Percentiles rank a stretch among this genome's conserved stretches.
phyloP scores from a whole-genome alignment of 306 rosid genomes.

The Calophaca sinica region DNA sequence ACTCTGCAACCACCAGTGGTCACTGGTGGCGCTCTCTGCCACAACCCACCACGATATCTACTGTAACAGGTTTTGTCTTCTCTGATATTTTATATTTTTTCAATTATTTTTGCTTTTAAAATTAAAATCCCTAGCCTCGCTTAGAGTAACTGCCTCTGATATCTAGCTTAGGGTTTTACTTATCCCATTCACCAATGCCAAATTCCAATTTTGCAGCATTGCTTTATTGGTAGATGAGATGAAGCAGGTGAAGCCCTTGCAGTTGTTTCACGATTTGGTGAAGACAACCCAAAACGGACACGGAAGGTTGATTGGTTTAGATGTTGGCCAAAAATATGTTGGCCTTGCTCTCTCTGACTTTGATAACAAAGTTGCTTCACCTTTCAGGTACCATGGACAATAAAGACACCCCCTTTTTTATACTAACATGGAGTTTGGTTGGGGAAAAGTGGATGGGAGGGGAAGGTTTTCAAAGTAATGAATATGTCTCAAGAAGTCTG shows the following conservation, averaged over 20 bases:
- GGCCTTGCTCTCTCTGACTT: conserved; percentile 79
- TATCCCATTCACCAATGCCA: not conserved
- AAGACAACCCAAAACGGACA: conserved; percentile 41
- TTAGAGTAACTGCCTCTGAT: not conserved
- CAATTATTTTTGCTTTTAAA: not conserved
- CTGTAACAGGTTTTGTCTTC: not conserved
- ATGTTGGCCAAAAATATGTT: conserved; percentile 84
- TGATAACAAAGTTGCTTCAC: conserved; percentile 70
- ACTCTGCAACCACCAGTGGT: not conserved
- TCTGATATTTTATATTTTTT: no score
- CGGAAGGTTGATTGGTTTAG: conserved; percentile 80
- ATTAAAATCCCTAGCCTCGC: not conserved
- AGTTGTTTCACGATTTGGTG: conserved; percentile 61
- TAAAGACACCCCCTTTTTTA: not conserved
- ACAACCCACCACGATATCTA: not conserved
- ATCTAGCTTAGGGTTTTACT: not conserved
- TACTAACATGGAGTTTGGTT: not conserved
- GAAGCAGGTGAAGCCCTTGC: conserved; percentile 68
- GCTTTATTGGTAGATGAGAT: conserved; percentile 31
- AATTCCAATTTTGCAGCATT: conserved; percentile 22
- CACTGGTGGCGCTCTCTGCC: not conserved
- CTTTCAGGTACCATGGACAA: conserved; percentile 54
- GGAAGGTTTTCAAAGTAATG: not conserved
- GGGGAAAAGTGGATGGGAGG: not conserved
- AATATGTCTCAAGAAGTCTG: not conserved